These are phyloP conservation scores for Vinca major DNA, from an alignment of 305 asterid species.

Conservation along the genomic window DNA sequence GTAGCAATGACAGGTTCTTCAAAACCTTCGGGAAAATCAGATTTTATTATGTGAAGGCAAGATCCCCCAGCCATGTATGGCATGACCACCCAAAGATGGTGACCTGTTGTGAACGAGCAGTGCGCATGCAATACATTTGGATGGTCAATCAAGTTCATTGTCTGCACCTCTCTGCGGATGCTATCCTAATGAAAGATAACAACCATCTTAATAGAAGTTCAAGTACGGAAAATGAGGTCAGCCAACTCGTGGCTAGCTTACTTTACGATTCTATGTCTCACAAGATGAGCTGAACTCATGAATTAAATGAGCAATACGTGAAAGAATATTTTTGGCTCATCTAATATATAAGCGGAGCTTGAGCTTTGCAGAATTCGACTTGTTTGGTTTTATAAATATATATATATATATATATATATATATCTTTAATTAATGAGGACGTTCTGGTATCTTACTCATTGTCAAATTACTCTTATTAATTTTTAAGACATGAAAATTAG, in stretches of 20 bases:
- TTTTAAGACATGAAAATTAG: not conserved
- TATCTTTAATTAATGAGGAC: too few relatives aligned
- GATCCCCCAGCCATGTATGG: slow-evolving; percentile 97
- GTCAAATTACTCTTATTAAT: too few relatives aligned
- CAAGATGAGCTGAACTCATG: too few relatives aligned
- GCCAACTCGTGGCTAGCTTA: too few relatives aligned
- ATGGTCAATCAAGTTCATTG: slow-evolving; percentile 84
- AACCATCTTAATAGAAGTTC: slow-evolving; percentile 8
- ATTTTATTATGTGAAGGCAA: slow-evolving; percentile 92
- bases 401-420: too few relatives aligned
- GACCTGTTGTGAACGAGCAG: slow-evolving; percentile 79
- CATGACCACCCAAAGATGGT: slow-evolving; percentile 91
- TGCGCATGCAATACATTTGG: slow-evolving; percentile 88
- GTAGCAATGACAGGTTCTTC: slow-evolving; percentile 96
- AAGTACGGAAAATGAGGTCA: not conserved
- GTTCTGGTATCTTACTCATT: too few relatives aligned
- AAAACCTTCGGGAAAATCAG: slow-evolving; percentile 82
- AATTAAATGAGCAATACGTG: too few relatives aligned
- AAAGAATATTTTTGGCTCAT: too few relatives aligned
- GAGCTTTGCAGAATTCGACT: too few relatives aligned
- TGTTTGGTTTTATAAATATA: too few relatives aligned
- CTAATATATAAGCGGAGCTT: too few relatives aligned
- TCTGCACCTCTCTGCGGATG: slow-evolving; percentile 83
- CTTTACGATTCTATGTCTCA: too few relatives aligned
- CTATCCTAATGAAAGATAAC: slow-evolving; percentile 56